Conservation (phyloP, 441 rosid genomes). For the Eutrema salsugineum region DNA sequence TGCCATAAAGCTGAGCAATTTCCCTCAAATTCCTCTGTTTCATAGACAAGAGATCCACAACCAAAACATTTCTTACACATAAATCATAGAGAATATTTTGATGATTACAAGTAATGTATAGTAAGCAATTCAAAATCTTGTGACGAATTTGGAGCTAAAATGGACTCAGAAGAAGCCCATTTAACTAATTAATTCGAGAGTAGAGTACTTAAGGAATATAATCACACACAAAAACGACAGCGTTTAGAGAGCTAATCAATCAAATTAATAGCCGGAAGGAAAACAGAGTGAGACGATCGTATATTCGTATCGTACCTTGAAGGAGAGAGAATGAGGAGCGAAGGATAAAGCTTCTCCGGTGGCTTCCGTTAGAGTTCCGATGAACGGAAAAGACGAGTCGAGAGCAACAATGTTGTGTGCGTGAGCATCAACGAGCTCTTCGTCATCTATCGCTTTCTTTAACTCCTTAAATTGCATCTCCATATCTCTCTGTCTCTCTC, state of each 20-base stretch:
- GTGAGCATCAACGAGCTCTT: conserved; percentile 71
- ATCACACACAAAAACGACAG: neutral
- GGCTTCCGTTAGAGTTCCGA: conserved; percentile 70
- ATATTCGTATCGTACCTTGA: conserved; percentile 55
- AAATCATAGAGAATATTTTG: too few species aligned
- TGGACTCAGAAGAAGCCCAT: neutral
- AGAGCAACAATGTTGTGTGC: conserved; percentile 80
- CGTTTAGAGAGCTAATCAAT: neutral
- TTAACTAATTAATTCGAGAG: neutral
- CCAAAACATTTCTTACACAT: neutral
- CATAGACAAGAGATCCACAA: neutral
- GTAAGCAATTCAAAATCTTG: neutral
- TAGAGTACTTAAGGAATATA: neutral
- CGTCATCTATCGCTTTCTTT: conserved; percentile 52
- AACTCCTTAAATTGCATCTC: conserved; percentile 61
- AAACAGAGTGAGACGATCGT: neutral
- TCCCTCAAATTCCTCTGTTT: conserved; percentile 81
- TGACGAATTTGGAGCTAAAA: too few species aligned
- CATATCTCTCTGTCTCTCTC: neutral
- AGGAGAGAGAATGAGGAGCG: conserved; percentile 69
- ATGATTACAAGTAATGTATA: neutral
- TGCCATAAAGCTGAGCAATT: conserved; percentile 72
- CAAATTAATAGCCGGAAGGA: neutral
- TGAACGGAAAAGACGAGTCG: conserved; percentile 75
- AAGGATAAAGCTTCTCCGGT: conserved; percentile 65